These are phyloP conservation scores for Fonsecaea pugnacius DNA, from an alignment of 2,329 filamentous ascomycete species.

Conservation along the genomic window DNA sequence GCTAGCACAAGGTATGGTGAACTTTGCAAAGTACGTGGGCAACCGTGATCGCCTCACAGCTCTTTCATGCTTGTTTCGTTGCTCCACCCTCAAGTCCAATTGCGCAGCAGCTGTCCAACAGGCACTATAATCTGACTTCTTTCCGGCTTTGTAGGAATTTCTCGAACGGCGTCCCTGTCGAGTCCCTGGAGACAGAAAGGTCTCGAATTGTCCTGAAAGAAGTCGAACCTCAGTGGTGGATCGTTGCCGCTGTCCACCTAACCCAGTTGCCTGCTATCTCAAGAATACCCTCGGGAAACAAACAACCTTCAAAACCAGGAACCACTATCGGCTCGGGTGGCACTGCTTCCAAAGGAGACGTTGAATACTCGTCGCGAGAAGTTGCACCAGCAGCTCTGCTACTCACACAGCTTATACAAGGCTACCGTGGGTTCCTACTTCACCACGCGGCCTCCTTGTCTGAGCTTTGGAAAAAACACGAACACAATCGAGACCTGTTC, in stretches of 20 bases:
- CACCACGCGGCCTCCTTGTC: conserved; percentile 80
- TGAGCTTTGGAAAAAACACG: conserved; percentile 65
- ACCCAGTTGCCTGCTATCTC: conserved; percentile 65
- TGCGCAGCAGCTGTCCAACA: neutral
- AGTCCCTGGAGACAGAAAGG: conserved; percentile 89
- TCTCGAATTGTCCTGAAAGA: conserved; percentile 82
- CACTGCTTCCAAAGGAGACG: conserved; percentile 48
- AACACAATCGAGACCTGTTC: conserved; percentile 68
- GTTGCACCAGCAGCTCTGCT: conserved; percentile 81
- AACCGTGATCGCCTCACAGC: conserved; percentile 9
- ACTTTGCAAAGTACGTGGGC: conserved; percentile 71
- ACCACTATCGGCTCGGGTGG: conserved; percentile 18
- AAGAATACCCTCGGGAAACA: conserved; percentile 51
- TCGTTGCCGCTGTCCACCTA: conserved; percentile 84
- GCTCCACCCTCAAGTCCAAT: neutral
- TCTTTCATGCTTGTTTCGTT: conserved; percentile 15
- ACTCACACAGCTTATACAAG: conserved; percentile 77
- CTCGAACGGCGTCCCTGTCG: conserved; percentile 73
- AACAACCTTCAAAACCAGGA: conserved; percentile 41
- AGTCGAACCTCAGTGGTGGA: conserved; percentile 92
- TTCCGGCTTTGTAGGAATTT: conserved; percentile 66
- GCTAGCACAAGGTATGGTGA: conserved; percentile 93
- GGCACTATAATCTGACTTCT: conserved; percentile 8
- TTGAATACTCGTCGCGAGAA: conserved; percentile 88
- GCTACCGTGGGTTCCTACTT: conserved; percentile 81